Evolutionary conservation across 352 stramenopile genomes (phyloP), one percentile per base, ranked within the genome.

Genomic region (Phytophthora parvispora): DNA sequence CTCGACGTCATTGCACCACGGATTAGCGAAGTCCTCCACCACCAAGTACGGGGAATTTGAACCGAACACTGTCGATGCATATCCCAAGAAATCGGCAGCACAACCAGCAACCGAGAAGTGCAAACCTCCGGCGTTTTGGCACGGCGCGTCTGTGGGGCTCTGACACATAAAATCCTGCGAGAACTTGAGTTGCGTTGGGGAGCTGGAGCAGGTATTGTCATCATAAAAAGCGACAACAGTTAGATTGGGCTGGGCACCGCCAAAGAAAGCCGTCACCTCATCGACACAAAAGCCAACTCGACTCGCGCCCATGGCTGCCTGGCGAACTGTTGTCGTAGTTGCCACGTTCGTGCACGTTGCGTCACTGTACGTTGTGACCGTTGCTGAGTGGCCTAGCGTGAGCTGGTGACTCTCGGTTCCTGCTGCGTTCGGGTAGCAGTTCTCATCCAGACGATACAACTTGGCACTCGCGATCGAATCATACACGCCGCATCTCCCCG

Each of bases 371-470:
- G 24, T 65, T 3, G 58, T 43, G 24, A 65, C 51, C 7, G 15
- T 65, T 3, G 20, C 47, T 1, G 58, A 52, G 25, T 43, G 47
- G 5, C 24, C 32, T 8, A 57, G 47, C 10, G 58, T 65, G 48
- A 65, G 58, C 20, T 27, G 18, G 58, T 57, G 45, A 16, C 58
- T 58, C 16, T 22, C 13, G 1, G 58, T 65, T 16, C 58, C 58
- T 22, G 45, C 34, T 50, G 32, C 31, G 22, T 65, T 65, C 16
- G 58, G 12, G 32, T 65, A 40, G 47, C 58, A 62, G n/a, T 62
- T 62, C 28, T 53, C 55, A 15, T 62, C 55, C 0, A 54, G 25
- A 8, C 22, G 58, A 28, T 65, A 65, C 24, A 58, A 5, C 2
- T 15, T 52, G 24, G 27, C 22, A 20, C 34, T 58, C 16, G 16